Conservation (phyloP, 2,329 filamentous ascomycete species). For the Colletotrichum simmondsii region DNA sequence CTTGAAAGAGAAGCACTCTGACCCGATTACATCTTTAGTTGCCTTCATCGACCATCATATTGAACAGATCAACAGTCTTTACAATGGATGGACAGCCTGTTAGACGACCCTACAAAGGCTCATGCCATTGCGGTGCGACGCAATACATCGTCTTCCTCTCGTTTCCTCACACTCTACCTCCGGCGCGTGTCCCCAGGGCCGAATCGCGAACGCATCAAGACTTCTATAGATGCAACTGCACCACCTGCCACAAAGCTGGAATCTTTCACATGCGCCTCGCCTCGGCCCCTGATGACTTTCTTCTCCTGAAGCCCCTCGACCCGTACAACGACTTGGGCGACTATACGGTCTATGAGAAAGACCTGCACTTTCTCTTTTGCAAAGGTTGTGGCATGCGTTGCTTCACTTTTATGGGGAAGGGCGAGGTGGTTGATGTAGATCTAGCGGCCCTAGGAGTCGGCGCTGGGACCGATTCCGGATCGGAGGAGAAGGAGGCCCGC, state of each 20-base stretch:
- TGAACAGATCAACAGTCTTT: too few relatives aligned
- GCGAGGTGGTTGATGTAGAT: slow-evolving; percentile 42
- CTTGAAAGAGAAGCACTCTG: background rate
- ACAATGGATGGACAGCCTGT: background rate
- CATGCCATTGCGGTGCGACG: slow-evolving; percentile 58
- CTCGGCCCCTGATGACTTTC: slow-evolving; percentile 52
- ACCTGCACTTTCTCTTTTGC: slow-evolving; percentile 57
- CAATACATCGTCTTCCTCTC: slow-evolving; percentile 55
- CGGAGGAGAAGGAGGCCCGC: slow-evolving; percentile 22
- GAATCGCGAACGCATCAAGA: slow-evolving; percentile 37
- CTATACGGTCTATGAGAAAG: slow-evolving; percentile 47
- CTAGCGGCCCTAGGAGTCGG: slow-evolving; percentile 34
- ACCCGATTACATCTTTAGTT: background rate
- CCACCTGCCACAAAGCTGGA: slow-evolving; percentile 58
- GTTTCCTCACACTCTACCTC: slow-evolving; percentile 46
- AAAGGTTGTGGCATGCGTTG: slow-evolving; percentile 55
- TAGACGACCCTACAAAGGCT: slow-evolving; percentile 47
- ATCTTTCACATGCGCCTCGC: slow-evolving; percentile 56
- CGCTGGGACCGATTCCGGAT: background rate
- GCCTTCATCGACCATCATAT: too few relatives aligned
- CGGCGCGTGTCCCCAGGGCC: slow-evolving; percentile 11
- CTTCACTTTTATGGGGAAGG: slow-evolving; percentile 51
- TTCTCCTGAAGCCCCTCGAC: slow-evolving; percentile 54
- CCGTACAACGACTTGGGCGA: slow-evolving; percentile 50
- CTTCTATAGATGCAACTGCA: slow-evolving; percentile 59